Percentiles rank a stretch among this genome's conserved stretches.
Evolutionary conservation across 1,139 yeast genomes (phyloP).

Genomic region (Zygosaccharomyces pseudobailii): DNA sequence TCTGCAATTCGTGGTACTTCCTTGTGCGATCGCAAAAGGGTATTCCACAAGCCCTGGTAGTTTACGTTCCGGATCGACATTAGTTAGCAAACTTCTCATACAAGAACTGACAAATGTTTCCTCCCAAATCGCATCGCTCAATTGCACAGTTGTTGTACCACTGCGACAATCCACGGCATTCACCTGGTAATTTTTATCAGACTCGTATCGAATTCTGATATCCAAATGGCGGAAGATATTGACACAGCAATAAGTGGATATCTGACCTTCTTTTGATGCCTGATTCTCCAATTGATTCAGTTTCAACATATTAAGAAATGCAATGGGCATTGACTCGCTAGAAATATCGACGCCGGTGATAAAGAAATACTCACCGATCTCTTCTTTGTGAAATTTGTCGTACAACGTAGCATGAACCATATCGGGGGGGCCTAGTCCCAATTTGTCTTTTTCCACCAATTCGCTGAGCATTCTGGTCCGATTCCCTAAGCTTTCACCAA

Average conservation of each 20-base stretch:
- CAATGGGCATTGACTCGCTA: conserved; percentile 56
- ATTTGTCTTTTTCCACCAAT: conserved; percentile 16
- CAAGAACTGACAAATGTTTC: conserved; percentile 77
- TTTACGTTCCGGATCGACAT: conserved; percentile 62
- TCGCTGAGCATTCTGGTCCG: conserved; percentile 21
- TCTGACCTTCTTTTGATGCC: conserved; percentile 23
- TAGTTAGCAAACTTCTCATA: conserved; percentile 64
- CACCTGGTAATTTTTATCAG: conserved; percentile 45
- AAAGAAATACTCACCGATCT: conserved; percentile 41
- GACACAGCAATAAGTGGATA: conserved; percentile 59
- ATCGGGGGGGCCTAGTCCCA: conserved; percentile 80
- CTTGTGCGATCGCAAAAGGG: conserved; percentile 40
- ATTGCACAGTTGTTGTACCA: conserved; percentile 21
- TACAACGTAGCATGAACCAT: conserved; percentile 62
- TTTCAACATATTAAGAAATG: conserved; percentile 71
- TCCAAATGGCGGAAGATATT: conserved; percentile 67
- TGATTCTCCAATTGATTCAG: conserved; percentile 34
- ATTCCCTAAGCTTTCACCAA: conserved; percentile 29
- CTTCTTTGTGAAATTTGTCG: conserved; percentile 38
- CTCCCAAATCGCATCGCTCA: conserved; percentile 53
- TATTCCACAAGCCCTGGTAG: conserved; percentile 48
- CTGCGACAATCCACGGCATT: conserved; percentile 36
- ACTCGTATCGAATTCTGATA: conserved; percentile 60
- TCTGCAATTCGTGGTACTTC: conserved; percentile 42
- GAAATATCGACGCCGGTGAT: conserved; percentile 61